phyloP scores from a whole-genome alignment of 768 basidiomycete species.

The Lentinus brumalis region DNA sequence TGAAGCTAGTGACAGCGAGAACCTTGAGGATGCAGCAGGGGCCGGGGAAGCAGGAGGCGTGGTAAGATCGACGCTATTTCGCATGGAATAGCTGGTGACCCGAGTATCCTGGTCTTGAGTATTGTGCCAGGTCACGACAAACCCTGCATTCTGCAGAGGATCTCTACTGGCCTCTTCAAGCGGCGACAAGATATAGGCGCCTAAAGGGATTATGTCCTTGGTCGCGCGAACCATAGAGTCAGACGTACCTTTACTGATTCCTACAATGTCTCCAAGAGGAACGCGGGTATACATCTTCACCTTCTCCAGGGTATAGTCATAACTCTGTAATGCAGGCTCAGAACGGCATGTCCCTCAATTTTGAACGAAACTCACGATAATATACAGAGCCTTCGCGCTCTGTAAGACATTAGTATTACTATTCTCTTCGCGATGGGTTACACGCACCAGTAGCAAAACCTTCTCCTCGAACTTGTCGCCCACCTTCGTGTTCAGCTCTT shows the following conservation, averaged over 20 bases:
- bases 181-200: slow-evolving; percentile 94
- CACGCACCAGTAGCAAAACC: slow-evolving; percentile 78
- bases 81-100: slow-evolving; percentile 81
- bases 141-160: slow-evolving; percentile 85
- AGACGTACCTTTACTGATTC: slow-evolving; percentile 72
- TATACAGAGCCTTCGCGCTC: slow-evolving; percentile 62
- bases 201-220: slow-evolving; percentile 38
- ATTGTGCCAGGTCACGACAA: slow-evolving; percentile 78
- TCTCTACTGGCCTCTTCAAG: slow-evolving; percentile 92
- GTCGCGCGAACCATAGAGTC: background rate
- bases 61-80: slow-evolving; percentile 56
- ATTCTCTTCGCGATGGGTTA: slow-evolving; percentile 23
- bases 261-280: slow-evolving; percentile 77
- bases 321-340: slow-evolving; percentile 55
- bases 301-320: slow-evolving; percentile 91
- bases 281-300: slow-evolving; percentile 89
- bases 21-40: slow-evolving; percentile 8
- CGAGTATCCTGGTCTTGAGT: slow-evolving; percentile 68
- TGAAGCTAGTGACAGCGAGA: slow-evolving; percentile 5
- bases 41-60: slow-evolving; percentile 24
- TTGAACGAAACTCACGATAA: slow-evolving; percentile 56
- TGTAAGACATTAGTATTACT: slow-evolving; percentile 14
- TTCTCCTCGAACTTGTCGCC: slow-evolving; percentile 93
- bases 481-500: slow-evolving; percentile 68
- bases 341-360: background rate